These are phyloP conservation scores for Dactylellina sp. DNA, from an alignment of 2,329 filamentous ascomycete species.

Conservation along the genomic window DNA sequence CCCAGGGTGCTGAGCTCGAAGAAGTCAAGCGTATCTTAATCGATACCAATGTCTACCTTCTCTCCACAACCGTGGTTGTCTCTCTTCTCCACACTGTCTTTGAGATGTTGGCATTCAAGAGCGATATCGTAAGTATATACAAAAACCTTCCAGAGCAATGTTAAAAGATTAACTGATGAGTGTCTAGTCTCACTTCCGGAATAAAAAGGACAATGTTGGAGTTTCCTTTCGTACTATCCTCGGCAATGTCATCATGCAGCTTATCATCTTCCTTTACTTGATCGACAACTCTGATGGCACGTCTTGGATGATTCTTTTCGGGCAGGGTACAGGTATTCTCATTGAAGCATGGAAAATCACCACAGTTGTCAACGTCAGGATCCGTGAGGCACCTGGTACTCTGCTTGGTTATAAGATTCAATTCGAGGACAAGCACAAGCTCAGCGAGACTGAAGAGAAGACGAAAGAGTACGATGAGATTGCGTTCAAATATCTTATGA, in stretches of 20 bases:
- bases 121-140: slow-evolving; percentile 73
- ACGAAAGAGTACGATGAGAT: slow-evolving; percentile 98
- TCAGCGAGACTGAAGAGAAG: slow-evolving; percentile 94
- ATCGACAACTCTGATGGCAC: slow-evolving; percentile 98
- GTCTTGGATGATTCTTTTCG: slow-evolving; percentile 97
- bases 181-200: slow-evolving; percentile 82
- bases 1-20: slow-evolving; percentile 93
- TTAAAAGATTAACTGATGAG: slow-evolving; percentile 59
- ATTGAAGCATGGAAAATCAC: slow-evolving; percentile 95
- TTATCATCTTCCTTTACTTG: slow-evolving; percentile 94
- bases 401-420: slow-evolving; percentile 81
- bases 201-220: slow-evolving; percentile 99
- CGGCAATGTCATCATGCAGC: slow-evolving; percentile 97
- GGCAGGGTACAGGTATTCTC: slow-evolving; percentile 85
- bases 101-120: slow-evolving; percentile 95
- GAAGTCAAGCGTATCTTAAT: slow-evolving; percentile 96
- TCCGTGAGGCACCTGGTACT: slow-evolving; percentile 77
- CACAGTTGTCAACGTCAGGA: slow-evolving; percentile 87
- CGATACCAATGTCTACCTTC: slow-evolving; percentile 91
- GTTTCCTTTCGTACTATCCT: slow-evolving; percentile 96
- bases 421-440: slow-evolving; percentile 96
- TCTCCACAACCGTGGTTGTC: slow-evolving; percentile 84
- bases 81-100: slow-evolving; percentile 93
- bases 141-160: neutral
- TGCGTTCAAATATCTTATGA: slow-evolving; percentile 97